A percentile compares a stretch with the other conserved stretches of the same genome.
These are phyloP conservation scores for Fusarium miscanthi DNA, from an alignment of 2,329 filamentous ascomycete species.

Conservation along the genomic window DNA sequence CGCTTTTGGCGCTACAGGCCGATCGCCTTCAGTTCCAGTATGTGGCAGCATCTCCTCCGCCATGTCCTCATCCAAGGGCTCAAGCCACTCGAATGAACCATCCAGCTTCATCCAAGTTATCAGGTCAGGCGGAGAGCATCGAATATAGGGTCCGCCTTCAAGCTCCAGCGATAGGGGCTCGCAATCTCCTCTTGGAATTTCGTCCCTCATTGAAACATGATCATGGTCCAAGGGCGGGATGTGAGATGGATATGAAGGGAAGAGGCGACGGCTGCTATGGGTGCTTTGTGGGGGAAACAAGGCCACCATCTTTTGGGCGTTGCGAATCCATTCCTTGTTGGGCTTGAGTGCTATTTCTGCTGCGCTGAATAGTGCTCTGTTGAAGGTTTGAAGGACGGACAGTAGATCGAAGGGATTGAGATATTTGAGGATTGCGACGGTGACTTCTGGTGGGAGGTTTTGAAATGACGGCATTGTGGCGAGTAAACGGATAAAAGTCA, in stretches of 20 bases:
- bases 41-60: neutral
- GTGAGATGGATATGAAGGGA: neutral
- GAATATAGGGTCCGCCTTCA: neutral
- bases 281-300: neutral
- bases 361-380: neutral
- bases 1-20: neutral
- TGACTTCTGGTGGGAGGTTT: neutral
- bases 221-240: neutral
- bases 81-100: neutral
- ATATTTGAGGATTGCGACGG: neutral
- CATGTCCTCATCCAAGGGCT: neutral
- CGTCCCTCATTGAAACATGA: neutral
- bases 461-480: neutral
- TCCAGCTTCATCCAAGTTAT: neutral
- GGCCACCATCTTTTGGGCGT: neutral
- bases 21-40: neutral
- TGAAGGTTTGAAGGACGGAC: neutral
- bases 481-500: neutral
- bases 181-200: neutral
- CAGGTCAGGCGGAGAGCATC: neutral
- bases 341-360: neutral
- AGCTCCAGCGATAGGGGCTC: neutral
- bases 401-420: neutral
- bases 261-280: neutral
- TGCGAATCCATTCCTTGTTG: neutral